Percentiles rank a stretch among this genome's conserved stretches.
phyloP scores from a whole-genome alignment of 2,329 filamentous ascomycete genomes.

The Fonsecaea monophora region DNA sequence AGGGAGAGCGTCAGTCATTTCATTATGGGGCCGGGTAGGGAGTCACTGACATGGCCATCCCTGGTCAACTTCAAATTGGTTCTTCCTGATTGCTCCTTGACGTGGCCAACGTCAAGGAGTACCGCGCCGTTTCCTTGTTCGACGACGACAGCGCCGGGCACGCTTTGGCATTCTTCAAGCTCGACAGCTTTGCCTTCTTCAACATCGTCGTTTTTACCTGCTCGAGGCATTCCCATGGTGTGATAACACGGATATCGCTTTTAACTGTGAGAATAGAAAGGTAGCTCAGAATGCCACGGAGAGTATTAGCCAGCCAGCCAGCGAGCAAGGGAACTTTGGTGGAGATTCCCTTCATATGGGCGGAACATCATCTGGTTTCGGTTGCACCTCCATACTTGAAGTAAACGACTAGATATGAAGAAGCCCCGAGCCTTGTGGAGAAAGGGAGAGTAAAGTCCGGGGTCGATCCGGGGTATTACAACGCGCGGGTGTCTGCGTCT shows the following conservation, averaged over 20 bases:
- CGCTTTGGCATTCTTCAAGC: background rate
- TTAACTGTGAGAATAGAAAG: background rate
- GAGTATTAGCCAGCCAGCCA: background rate
- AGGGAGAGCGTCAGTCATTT: background rate
- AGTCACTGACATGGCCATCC: constrained; percentile 39
- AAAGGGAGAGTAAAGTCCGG: background rate
- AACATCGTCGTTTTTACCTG: background rate
- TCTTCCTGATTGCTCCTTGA: background rate
- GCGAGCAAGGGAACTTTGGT: background rate
- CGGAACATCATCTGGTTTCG: background rate
- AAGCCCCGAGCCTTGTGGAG: background rate
- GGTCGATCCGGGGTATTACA: background rate
- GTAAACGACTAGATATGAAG: background rate
- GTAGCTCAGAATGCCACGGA: background rate
- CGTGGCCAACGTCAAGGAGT: constrained; percentile 3
- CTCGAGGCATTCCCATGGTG: background rate
- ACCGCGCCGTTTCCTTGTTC: constrained; percentile 4
- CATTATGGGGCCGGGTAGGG: background rate
- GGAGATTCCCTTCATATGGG: background rate
- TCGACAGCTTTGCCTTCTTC: background rate
- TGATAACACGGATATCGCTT: too few species aligned
- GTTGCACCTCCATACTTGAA: background rate
- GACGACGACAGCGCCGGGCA: background rate
- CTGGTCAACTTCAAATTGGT: constrained; percentile 40
- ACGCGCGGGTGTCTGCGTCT: background rate